Percentiles rank a stretch among this genome's conserved stretches.
These are phyloP conservation scores for Clitoria ternatea DNA, from an alignment of 306 rosid genomes.

Conservation along the genomic window DNA sequence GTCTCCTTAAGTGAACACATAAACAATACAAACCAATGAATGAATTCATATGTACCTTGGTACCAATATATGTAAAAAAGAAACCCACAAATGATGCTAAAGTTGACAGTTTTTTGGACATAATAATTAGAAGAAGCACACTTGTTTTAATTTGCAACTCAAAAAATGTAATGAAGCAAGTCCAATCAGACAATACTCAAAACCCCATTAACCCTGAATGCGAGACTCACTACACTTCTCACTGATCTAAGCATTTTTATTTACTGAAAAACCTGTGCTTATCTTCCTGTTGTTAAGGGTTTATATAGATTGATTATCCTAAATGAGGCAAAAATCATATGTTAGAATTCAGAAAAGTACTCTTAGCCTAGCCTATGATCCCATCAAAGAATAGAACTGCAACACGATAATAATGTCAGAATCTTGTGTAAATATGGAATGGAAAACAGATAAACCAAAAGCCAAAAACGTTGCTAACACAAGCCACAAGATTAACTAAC, in stretches of 20 bases:
- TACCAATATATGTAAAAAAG: too few relatives aligned
- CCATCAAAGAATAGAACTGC: not conserved
- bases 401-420: not conserved
- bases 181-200: not conserved
- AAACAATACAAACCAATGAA: not conserved
- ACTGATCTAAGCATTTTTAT: not conserved
- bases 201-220: not conserved
- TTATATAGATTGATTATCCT: not conserved
- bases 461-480: not conserved
- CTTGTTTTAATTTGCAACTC: not conserved
- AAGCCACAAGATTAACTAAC: constrained; percentile 43
- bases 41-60: too few relatives aligned
- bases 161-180: not conserved
- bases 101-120: not conserved
- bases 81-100: not conserved
- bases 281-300: not conserved
- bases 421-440: not conserved
- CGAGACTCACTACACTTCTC: not conserved
- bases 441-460: not conserved
- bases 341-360: not conserved
- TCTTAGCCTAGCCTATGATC: not conserved
- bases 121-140: not conserved
- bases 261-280: not conserved
- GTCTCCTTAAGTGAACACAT: not conserved
- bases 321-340: not conserved